Percentiles rank a stretch among this genome's conserved stretches.
Evolutionary conservation across 2,329 filamentous ascomycete genomes (phyloP).

Genomic region (Xylariaceae sp.): DNA sequence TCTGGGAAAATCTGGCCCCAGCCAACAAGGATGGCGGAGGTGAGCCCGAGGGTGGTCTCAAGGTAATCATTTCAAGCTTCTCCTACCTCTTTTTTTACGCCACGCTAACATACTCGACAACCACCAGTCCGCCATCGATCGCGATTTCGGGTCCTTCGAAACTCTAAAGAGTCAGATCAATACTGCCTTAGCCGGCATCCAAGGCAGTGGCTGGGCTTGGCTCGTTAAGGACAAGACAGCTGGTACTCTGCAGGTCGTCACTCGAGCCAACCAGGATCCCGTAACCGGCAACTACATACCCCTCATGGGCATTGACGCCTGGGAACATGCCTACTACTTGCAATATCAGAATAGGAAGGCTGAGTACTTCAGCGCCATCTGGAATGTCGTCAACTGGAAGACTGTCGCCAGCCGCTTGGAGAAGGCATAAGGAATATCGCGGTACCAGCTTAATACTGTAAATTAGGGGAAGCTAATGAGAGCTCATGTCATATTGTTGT

Average conservation of each 20-base stretch:
- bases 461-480: background rate
- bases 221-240: constrained; percentile 60
- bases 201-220: constrained; percentile 74
- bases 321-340: constrained; percentile 66
- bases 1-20: constrained; percentile 73
- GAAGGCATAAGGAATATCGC: constrained; percentile 32
- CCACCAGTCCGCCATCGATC: constrained; percentile 57
- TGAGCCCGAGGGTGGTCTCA: constrained; percentile 56
- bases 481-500: background rate
- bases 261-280: constrained; percentile 70
- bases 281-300: constrained; percentile 55
- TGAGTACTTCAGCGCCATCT: constrained; percentile 80
- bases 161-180: constrained; percentile 62
- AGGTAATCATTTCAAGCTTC: constrained; percentile 24
- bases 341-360: constrained; percentile 83
- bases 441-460: background rate
- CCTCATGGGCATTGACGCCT: constrained; percentile 70
- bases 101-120: no score
- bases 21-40: constrained; percentile 48
- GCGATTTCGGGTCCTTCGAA: constrained; percentile 62
- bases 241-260: constrained; percentile 62
- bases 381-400: constrained; percentile 79
- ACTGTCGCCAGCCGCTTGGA: constrained; percentile 42
- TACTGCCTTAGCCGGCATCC: constrained; percentile 61
- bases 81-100: background rate